Conservation (phyloP, 129 eudicot species). For the Mikania micrantha region DNA sequence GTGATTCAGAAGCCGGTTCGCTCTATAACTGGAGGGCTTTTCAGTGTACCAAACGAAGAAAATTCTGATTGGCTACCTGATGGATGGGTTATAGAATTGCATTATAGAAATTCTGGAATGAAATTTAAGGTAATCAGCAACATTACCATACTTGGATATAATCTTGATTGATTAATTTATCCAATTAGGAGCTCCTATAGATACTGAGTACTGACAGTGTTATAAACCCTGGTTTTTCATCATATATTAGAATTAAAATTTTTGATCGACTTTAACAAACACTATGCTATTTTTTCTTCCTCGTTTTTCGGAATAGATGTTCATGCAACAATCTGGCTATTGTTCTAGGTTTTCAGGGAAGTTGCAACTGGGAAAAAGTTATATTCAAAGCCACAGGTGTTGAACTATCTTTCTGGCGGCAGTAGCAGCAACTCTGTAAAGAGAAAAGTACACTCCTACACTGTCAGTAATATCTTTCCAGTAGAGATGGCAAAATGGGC, state of each 20-base stretch:
- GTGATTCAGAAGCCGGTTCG: constrained; percentile 25
- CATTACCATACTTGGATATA: neutral
- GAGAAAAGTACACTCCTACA: constrained; percentile 23
- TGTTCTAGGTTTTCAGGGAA: constrained; percentile 33
- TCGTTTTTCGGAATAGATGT: neutral
- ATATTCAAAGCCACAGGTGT: constrained; percentile 51
- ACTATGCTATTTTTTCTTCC: neutral
- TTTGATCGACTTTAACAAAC: neutral
- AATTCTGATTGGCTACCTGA: constrained; percentile 48
- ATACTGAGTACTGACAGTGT: neutral
- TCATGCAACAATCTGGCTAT: neutral
- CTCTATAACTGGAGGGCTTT: constrained; percentile 14
- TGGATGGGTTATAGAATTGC: constrained; percentile 53
- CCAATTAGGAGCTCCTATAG: neutral
- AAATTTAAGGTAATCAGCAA: constrained; percentile 32
- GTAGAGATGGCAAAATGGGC: neutral
- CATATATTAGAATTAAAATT: constrained; percentile 25
- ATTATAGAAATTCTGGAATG: constrained; percentile 15
- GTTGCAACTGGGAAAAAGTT: constrained; percentile 31
- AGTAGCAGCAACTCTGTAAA: constrained; percentile 17
- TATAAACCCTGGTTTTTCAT: neutral
- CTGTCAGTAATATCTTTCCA: neutral
- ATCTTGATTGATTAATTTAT: neutral
- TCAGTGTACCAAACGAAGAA: constrained; percentile 10
- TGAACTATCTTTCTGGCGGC: constrained; percentile 27